Percentiles rank a stretch among this genome's conserved stretches.
Conservation (phyloP, 768 basidiomycete genomes). For the Podaxis sp. region DNA sequence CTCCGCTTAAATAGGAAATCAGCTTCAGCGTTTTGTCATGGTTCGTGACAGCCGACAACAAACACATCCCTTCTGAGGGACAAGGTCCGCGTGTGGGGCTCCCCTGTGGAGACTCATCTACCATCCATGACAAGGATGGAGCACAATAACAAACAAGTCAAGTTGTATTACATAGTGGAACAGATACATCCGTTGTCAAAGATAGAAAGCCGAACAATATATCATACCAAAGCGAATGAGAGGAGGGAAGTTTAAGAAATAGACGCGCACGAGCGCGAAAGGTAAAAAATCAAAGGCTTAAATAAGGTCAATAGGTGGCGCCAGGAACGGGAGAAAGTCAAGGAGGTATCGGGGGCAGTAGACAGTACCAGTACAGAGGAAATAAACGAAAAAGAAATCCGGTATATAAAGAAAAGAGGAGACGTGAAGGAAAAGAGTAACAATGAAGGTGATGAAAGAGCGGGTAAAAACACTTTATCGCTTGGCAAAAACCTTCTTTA, state of each 20-base stretch:
- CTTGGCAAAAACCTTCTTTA: slow-evolving; percentile 93
- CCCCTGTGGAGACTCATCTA: background rate
- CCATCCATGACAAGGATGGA: background rate
- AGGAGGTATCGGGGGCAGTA: slow-evolving; percentile 8
- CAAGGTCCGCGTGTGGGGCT: background rate
- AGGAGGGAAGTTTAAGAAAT: slow-evolving; percentile 8
- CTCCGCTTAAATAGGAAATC: background rate
- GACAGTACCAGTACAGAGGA: slow-evolving; percentile 7
- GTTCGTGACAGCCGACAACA: background rate
- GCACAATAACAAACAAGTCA: background rate
- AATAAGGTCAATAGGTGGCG: slow-evolving; percentile 11
- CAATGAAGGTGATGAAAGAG: slow-evolving; percentile 16
- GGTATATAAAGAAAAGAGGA: slow-evolving; percentile 9
- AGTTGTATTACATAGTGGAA: slow-evolving; percentile 20
- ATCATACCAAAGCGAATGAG: slow-evolving; percentile 11
- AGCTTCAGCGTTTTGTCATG: background rate
- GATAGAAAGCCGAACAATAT: slow-evolving; percentile 14
- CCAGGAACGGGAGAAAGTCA: slow-evolving; percentile 13
- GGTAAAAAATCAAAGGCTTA: slow-evolving; percentile 1
- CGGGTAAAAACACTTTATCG: slow-evolving; percentile 43
- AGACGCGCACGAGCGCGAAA: slow-evolving; percentile 2
- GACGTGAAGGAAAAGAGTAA: slow-evolving; percentile 5
- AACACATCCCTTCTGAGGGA: background rate
- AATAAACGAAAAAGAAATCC: slow-evolving; percentile 9
- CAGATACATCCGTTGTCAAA: slow-evolving; percentile 32